Conservation (phyloP, 1,284 basidiomycete genomes). For the Ceratobasidium sp. region DNA sequence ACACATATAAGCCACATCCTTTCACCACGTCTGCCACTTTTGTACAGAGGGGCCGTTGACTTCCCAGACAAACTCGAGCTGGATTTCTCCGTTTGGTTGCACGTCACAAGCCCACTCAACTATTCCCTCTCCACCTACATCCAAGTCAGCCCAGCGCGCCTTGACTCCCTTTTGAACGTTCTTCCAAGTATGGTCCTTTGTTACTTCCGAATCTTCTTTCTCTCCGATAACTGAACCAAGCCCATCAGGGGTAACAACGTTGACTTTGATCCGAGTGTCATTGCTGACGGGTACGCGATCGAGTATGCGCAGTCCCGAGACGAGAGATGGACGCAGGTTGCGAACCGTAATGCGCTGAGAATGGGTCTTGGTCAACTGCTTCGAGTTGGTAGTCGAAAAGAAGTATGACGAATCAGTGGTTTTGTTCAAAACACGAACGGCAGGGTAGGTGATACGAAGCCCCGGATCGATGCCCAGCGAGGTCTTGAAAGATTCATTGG, state of each 20-base stretch:
- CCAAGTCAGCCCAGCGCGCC: constrained; percentile 31
- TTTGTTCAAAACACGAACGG: constrained; percentile 38
- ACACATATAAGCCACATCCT: no score
- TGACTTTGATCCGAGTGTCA: constrained; percentile 44
- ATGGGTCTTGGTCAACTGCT: constrained; percentile 36
- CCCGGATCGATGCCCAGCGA: constrained; percentile 45
- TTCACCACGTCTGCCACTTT: no score
- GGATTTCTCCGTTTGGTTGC: constrained; percentile 38
- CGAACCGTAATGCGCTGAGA: constrained; percentile 44
- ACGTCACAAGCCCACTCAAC: constrained; percentile 45
- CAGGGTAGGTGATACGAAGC: constrained; percentile 44
- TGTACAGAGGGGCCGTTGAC: constrained; percentile 31
- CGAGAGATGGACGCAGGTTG: constrained; percentile 41
- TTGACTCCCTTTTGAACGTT: constrained; percentile 35
- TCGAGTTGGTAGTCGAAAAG: constrained; percentile 32
- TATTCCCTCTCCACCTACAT: constrained; percentile 42
- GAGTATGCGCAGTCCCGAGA: constrained; percentile 41
- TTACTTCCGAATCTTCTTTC: constrained; percentile 1
- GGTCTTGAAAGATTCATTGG: constrained; percentile 44
- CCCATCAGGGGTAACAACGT: constrained; percentile 42
- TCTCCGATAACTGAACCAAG: constrained; percentile 24
- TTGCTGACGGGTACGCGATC: constrained; percentile 45
- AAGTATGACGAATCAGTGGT: constrained; percentile 21
- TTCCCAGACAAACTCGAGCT: constrained; percentile 44
- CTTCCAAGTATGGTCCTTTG: constrained; percentile 12